A percentile compares a stretch with the other conserved stretches of the same genome.
These are phyloP conservation scores for Ophiostoma quercus DNA, from an alignment of 2,329 filamentous ascomycete species.

Conservation along the genomic window DNA sequence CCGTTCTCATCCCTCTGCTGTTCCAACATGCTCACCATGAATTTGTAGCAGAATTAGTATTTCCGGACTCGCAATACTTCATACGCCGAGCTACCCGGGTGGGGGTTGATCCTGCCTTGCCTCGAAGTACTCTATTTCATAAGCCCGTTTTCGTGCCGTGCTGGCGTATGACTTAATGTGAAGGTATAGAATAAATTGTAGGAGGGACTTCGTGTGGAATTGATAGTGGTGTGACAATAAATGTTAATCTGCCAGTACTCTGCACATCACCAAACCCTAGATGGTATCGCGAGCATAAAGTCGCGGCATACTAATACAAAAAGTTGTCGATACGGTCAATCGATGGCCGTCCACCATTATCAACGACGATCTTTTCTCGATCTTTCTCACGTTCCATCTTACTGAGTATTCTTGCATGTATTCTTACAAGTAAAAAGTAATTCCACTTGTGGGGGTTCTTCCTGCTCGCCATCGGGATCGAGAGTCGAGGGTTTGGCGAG, in stretches of 20 bases:
- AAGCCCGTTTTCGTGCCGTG: background rate
- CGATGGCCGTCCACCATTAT: background rate
- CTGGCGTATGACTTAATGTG: background rate
- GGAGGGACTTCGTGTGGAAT: background rate
- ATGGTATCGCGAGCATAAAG: background rate
- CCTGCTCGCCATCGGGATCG: constrained; percentile 10
- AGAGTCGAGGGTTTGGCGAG: background rate
- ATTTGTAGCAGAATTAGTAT: background rate
- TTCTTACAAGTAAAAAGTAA: background rate
- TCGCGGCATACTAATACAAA: background rate
- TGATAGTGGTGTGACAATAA: background rate
- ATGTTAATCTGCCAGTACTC: background rate
- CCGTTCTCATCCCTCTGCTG: background rate
- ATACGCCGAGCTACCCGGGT: constrained; percentile 7
- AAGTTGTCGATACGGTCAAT: background rate
- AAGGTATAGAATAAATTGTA: background rate
- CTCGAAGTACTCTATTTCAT: background rate
- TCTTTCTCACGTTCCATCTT: background rate
- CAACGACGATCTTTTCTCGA: background rate
- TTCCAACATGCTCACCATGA: background rate
- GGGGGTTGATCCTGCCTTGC: background rate
- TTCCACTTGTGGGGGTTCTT: background rate
- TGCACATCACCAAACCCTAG: background rate
- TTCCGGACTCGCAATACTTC: background rate
- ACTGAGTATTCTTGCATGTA: background rate